Evolutionary conservation across 2,329 filamentous ascomycete genomes (phyloP), one percentile per base, ranked within the genome.

Genomic region (Aschersonia sp.): DNA sequence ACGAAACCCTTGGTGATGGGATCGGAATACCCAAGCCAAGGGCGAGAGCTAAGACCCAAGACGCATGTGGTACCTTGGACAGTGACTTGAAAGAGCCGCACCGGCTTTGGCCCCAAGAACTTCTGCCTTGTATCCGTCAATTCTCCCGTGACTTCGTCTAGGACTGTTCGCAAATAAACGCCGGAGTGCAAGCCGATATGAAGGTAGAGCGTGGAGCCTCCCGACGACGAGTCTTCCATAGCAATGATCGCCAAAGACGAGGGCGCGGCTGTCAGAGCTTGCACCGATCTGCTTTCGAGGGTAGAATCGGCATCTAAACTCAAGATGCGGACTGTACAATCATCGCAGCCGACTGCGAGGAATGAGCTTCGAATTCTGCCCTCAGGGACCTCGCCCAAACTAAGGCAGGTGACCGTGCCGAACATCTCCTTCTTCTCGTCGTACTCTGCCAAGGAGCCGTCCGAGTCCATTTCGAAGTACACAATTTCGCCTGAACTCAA

Each of bases 151-250:
- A 95, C 79, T 60, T 97, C 94, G 57, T 98, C 92, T 12, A 99
- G 71, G 5, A 96, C 87, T 0, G 92, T 97, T 43, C 94, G 81
- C 30, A 99, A 78, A 61, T 99, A 98, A 9, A 98, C 88, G 48
- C 94, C 92, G 32, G 89, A 97, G 60, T 92, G 84, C 2, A 99
- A 76, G 48, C 92, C 94, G 51, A 99, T 97, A 58, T 99, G 92
- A 5, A 98, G 77, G 60, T 95, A 97, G 5, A 95, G 74, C 0
- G 90, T 94, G 9, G 81, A 85, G 14, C 88, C 87, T 30, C 88
- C 88, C 2, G 85, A 87, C 2, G 86, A 87, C 1, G 90, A 94
- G 63, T 99, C 92, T 11, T 87, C 79, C 90, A 98, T 98, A 6
- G 87, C 76, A 73, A 96, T 94, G 56, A 98, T 94, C 39, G 84